Evolutionary conservation across 2,329 filamentous ascomycete species (phyloP).

Genomic region (Cladosporium cucumerinum): DNA sequence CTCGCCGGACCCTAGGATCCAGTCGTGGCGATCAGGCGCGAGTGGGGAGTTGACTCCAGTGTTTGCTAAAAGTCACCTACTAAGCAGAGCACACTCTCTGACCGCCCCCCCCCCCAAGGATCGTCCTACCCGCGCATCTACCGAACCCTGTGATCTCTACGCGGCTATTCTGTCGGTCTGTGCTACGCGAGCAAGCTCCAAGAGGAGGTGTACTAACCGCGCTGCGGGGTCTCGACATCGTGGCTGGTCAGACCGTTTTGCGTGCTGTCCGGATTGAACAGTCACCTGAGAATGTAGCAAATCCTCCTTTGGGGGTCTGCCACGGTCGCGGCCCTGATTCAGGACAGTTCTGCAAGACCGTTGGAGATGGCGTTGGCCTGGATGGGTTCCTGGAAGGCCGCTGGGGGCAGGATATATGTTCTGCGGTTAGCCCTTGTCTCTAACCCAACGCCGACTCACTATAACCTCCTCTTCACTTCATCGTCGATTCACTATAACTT

Average conservation of each 20-base stretch:
- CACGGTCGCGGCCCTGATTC: not conserved
- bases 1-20: not conserved
- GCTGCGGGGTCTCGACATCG: not conserved
- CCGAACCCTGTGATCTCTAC: not conserved
- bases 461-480: not conserved
- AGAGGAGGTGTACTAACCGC: not conserved
- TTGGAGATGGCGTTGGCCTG: slow-evolving; percentile 9
- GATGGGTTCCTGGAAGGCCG: not conserved
- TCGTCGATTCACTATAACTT: not conserved
- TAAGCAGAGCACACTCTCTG: not conserved
- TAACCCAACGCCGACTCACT: not conserved
- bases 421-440: not conserved
- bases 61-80: not conserved
- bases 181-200: not conserved
- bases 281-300: not conserved
- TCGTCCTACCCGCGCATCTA: not conserved
- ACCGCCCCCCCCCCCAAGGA: not conserved
- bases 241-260: not conserved
- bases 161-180: not conserved
- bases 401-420: not conserved
- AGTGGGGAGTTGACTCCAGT: not conserved
- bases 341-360: slow-evolving; percentile 3
- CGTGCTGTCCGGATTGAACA: not conserved
- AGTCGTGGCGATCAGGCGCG: not conserved
- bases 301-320: not conserved